Evolutionary conservation across 2,329 filamentous ascomycete genomes (phyloP).

Genomic region (Huntiella savannae): DNA sequence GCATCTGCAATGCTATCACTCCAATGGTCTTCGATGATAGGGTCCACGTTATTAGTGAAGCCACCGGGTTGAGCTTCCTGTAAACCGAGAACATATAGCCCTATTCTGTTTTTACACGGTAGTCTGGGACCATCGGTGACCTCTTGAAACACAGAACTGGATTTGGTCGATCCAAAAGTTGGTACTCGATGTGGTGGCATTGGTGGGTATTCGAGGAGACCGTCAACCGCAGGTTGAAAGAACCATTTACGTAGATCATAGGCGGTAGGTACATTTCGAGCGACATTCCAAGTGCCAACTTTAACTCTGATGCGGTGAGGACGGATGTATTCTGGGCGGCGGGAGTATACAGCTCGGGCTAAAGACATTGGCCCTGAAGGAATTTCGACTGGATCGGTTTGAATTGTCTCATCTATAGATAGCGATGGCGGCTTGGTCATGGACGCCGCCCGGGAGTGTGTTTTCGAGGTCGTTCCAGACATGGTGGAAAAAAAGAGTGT

Average conservation of each 20-base stretch:
- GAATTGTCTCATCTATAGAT: constrained; percentile 1
- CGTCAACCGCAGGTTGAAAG: constrained; percentile 27
- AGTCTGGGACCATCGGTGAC: constrained; percentile 6
- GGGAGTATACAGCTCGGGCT: constrained; percentile 47
- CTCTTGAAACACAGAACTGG: constrained; percentile 8
- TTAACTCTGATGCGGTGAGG: constrained; percentile 64
- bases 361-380: constrained; percentile 36
- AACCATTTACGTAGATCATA: constrained; percentile 85
- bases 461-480: background rate
- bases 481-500: background rate
- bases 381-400: constrained; percentile 25
- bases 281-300: constrained; percentile 90
- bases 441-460: background rate
- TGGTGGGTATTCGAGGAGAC: constrained; percentile 12
- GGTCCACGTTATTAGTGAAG: constrained; percentile 61
- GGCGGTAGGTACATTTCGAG: constrained; percentile 64
- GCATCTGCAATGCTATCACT: constrained; percentile 55
- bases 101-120: constrained; percentile 27
- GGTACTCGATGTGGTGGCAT: constrained; percentile 2
- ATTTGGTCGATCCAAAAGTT: constrained; percentile 1
- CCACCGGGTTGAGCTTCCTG: constrained; percentile 82
- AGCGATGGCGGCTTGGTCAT: background rate
- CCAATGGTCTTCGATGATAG: constrained; percentile 56
- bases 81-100: constrained; percentile 73
- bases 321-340: constrained; percentile 61